Evolutionary conservation across 169 alveolate species (phyloP).

Genomic region (Plasmodium vinckei): DNA sequence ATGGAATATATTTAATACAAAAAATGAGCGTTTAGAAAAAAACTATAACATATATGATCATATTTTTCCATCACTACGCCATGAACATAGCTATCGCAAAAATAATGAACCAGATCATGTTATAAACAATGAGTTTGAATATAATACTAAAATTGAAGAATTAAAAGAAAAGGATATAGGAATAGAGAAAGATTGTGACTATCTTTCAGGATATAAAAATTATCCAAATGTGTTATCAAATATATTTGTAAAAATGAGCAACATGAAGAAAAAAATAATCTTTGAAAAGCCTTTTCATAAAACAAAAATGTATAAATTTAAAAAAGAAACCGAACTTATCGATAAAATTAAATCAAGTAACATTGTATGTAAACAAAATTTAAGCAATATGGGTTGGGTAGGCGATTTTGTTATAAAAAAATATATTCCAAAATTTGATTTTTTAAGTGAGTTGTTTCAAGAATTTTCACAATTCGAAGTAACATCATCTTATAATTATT

Average conservation of each 20-base stretch:
- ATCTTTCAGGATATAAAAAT: background rate
- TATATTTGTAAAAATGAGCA: background rate
- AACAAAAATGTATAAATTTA: slow-evolving; percentile 34
- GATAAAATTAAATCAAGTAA: slow-evolving; percentile 16
- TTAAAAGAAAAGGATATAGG: background rate
- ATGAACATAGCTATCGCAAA: background rate
- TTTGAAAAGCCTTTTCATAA: slow-evolving; percentile 40
- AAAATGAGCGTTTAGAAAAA: slow-evolving; percentile 32
- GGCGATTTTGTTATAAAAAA: slow-evolving; percentile 66
- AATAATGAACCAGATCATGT: background rate
- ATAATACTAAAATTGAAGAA: too few species aligned
- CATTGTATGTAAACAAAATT: slow-evolving; percentile 39
- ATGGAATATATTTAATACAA: slow-evolving; percentile 50
- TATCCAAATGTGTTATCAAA: background rate
- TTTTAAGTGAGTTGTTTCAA: slow-evolving; percentile 33
- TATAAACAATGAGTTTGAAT: too few species aligned
- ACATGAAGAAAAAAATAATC: slow-evolving; percentile 4
- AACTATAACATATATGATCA: slow-evolving; percentile 55
- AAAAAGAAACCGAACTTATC: slow-evolving; percentile 52
- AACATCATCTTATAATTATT: slow-evolving; percentile 11
- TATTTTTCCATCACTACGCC: slow-evolving; percentile 15
- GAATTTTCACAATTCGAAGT: background rate
- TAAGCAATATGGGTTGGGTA: slow-evolving; percentile 71
- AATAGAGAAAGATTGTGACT: background rate
- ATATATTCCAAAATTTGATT: slow-evolving; percentile 37